phyloP scores from a whole-genome alignment of 2,329 filamentous ascomycete species.

The Fusarium fracticaudum region DNA sequence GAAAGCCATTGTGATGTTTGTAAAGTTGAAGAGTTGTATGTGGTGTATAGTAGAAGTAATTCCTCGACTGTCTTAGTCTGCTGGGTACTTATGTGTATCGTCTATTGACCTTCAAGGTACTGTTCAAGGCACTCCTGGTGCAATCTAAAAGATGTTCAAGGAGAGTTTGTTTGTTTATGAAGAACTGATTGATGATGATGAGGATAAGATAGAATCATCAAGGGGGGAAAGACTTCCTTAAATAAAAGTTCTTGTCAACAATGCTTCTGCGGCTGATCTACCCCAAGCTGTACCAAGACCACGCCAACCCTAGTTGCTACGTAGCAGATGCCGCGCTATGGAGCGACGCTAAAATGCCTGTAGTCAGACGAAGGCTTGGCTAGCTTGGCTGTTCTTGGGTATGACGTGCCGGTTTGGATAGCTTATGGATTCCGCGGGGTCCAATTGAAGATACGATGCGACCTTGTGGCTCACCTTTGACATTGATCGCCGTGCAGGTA shows the following conservation, averaged over 20 bases:
- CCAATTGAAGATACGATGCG: slow-evolving; percentile 16
- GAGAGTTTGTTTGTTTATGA: slow-evolving; percentile 28
- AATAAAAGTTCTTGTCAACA: slow-evolving; percentile 21
- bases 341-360: slow-evolving; percentile 25
- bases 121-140: slow-evolving; percentile 37
- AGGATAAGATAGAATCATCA: not conserved
- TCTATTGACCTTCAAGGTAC: slow-evolving; percentile 27
- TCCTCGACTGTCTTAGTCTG: not conserved
- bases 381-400: slow-evolving; percentile 14
- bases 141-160: slow-evolving; percentile 35
- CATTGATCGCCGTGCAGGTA: slow-evolving; percentile 5
- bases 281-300: slow-evolving; percentile 9
- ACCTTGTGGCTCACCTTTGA: slow-evolving; percentile 16
- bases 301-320: slow-evolving; percentile 22
- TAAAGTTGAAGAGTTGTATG: not conserved
- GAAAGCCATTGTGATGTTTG: slow-evolving; percentile 23
- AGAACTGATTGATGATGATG: slow-evolving; percentile 9
- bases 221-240: slow-evolving; percentile 24
- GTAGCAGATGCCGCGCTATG: slow-evolving; percentile 29
- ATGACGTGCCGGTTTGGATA: slow-evolving; percentile 32
- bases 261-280: slow-evolving; percentile 3
- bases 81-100: slow-evolving; percentile 15
- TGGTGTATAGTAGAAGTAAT: not conserved
- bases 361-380: slow-evolving; percentile 36
- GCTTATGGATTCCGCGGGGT: slow-evolving; percentile 19